Evolutionary conservation across 2,329 filamentous ascomycete genomes (phyloP).

Genomic region (Diaporthe vexans): DNA sequence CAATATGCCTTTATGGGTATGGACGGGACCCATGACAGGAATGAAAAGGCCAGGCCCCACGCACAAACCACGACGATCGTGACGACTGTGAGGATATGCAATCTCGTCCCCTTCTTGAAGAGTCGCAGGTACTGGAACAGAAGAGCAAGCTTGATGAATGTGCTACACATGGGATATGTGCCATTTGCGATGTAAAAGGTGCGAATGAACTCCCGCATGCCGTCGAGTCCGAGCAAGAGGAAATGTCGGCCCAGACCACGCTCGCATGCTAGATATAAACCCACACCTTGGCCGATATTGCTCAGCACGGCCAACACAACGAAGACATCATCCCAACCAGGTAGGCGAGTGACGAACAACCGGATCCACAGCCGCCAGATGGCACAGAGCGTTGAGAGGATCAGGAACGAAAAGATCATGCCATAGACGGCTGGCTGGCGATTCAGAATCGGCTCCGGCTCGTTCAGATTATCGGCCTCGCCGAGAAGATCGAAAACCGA

Average conservation of each 20-base stretch:
- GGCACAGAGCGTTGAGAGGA: constrained; percentile 41
- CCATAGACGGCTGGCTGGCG: constrained; percentile 38
- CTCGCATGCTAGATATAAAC: background rate
- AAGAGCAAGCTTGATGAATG: constrained; percentile 44
- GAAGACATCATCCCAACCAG: constrained; percentile 44
- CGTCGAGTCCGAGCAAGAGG: constrained; percentile 10
- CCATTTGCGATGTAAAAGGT: constrained; percentile 43
- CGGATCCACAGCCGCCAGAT: constrained; percentile 43
- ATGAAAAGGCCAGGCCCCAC: constrained; percentile 50
- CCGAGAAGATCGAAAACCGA: constrained; percentile 43
- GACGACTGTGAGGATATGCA: constrained; percentile 42
- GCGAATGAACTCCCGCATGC: constrained; percentile 37
- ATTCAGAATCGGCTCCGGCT: constrained; percentile 42
- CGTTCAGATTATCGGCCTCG: constrained; percentile 42
- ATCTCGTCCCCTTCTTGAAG: constrained; percentile 40
- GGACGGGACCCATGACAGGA: constrained; percentile 52
- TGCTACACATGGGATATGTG: constrained; percentile 43
- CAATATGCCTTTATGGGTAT: constrained; percentile 51
- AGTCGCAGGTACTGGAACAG: constrained; percentile 44
- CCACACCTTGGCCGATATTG: constrained; percentile 21
- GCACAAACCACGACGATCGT: constrained; percentile 48
- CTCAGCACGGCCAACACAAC: constrained; percentile 41
- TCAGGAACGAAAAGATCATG: constrained; percentile 42
- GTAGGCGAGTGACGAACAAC: constrained; percentile 34
- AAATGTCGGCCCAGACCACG: constrained; percentile 38